phyloP scores from a whole-genome alignment of 2,329 filamentous ascomycete species.

The Epichloe glyceriae region DNA sequence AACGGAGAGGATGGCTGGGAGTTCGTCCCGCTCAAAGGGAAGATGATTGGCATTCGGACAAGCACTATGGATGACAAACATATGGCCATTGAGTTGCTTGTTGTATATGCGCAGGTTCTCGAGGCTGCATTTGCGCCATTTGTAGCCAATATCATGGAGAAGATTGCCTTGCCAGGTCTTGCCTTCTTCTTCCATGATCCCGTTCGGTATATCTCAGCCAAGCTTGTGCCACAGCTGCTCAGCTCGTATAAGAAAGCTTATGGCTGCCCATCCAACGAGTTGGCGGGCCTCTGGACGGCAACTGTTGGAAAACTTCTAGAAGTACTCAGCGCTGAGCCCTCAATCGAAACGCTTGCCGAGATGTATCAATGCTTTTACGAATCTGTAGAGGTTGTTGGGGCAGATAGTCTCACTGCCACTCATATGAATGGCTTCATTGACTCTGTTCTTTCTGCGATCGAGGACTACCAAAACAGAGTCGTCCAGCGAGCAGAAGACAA shows the following conservation, averaged over 20 bases:
- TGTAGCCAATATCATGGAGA: slow-evolving; percentile 87
- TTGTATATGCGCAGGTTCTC: slow-evolving; percentile 94
- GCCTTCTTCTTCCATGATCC: slow-evolving; percentile 99
- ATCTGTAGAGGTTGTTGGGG: slow-evolving; percentile 85
- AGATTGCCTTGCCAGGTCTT: slow-evolving; percentile 84
- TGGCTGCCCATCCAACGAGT: slow-evolving; percentile 64
- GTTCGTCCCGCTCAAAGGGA: slow-evolving; percentile 88
- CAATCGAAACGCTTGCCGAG: slow-evolving; percentile 90
- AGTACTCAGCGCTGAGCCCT: slow-evolving; percentile 83
- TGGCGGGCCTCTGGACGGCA: slow-evolving; percentile 69
- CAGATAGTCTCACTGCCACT: slow-evolving; percentile 61
- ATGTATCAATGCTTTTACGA: slow-evolving; percentile 99
- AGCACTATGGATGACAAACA: slow-evolving; percentile 97
- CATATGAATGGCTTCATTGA: slow-evolving; percentile 85
- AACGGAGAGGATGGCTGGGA: slow-evolving; percentile 97
- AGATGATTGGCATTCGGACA: slow-evolving; percentile 96
- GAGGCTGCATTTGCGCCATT: slow-evolving; percentile 86
- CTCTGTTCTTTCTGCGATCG: slow-evolving; percentile 69
- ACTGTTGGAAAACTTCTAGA: slow-evolving; percentile 88
- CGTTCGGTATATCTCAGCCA: slow-evolving; percentile 86
- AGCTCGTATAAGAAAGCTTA: slow-evolving; percentile 91
- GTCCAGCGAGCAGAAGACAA: slow-evolving; percentile 72
- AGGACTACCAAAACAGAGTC: slow-evolving; percentile 87
- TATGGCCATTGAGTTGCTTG: slow-evolving; percentile 96
- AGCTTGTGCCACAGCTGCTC: slow-evolving; percentile 83